A percentile compares a stretch with the other conserved stretches of the same genome.
These are phyloP conservation scores for Fraxinus angustifolia DNA, from an alignment of 305 asterid species.

Conservation along the genomic window DNA sequence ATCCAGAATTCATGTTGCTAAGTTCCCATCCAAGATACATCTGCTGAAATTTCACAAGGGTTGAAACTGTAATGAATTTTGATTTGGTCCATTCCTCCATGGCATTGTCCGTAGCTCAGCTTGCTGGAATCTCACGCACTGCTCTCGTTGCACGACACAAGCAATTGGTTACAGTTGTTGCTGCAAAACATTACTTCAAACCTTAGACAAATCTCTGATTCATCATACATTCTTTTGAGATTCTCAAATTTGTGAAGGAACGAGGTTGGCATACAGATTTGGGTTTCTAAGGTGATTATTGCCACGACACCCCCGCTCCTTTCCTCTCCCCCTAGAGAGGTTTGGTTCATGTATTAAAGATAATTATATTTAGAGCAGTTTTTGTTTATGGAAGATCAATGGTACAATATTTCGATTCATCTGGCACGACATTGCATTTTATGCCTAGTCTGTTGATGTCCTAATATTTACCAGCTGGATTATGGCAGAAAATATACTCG, in stretches of 20 bases:
- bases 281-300: neutral
- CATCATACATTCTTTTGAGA: conserved; percentile 5
- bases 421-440: neutral
- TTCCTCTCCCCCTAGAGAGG: neutral
- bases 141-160: neutral
- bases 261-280: neutral
- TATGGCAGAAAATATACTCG: neutral
- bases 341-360: neutral
- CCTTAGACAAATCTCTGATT: neutral
- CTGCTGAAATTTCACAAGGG: neutral
- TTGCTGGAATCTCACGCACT: neutral
- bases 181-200: neutral
- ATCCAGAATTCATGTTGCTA: neutral
- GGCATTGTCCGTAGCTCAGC: neutral
- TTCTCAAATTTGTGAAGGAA: conserved; percentile 2
- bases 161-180: neutral
- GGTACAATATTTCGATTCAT: neutral
- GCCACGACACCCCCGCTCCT: neutral
- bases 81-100: neutral
- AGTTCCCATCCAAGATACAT: neutral
- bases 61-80: neutral
- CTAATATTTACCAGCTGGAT: neutral
- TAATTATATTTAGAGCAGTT: neutral
- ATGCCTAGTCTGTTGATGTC: neutral
- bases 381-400: neutral